These are phyloP conservation scores for Nicotiana rustica DNA, from an alignment of 305 asterid species.

Conservation along the genomic window DNA sequence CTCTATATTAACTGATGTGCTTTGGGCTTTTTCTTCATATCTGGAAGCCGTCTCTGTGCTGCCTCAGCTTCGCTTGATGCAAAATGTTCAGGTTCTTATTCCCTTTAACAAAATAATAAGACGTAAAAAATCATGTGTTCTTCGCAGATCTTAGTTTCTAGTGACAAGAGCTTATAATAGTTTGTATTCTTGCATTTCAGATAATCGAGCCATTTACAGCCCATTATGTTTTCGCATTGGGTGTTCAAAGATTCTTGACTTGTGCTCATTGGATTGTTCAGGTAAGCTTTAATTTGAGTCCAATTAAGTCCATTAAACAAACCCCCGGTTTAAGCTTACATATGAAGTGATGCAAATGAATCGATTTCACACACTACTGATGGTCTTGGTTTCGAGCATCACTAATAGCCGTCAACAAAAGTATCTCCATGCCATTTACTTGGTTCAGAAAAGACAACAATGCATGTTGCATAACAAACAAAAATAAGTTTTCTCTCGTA, in stretches of 20 bases:
- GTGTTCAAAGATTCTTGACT: constrained; percentile 72
- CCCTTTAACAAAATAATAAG: background rate
- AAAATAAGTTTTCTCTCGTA: no score
- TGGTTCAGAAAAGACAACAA: background rate
- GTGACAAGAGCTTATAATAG: background rate
- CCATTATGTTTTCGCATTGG: constrained; percentile 84
- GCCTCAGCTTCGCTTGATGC: constrained; percentile 88
- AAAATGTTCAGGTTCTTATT: constrained; percentile 69
- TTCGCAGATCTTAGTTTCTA: background rate
- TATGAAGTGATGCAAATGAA: background rate
- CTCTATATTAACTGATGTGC: constrained; percentile 33
- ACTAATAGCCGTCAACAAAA: background rate
- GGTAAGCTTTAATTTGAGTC: constrained; percentile 47
- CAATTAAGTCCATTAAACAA: no score
- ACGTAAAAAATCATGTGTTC: background rate
- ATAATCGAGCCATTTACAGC: constrained; percentile 89
- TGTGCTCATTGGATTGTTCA: constrained; percentile 88
- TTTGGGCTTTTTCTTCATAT: constrained; percentile 84
- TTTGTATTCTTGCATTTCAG: constrained; percentile 44
- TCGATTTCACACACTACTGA: background rate
- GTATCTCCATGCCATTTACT: background rate
- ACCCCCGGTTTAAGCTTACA: no score
- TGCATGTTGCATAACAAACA: no score
- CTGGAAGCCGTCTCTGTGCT: constrained; percentile 76
- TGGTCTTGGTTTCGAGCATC: background rate